These are phyloP conservation scores for Ploettnerulaceae sp. DNA, from an alignment of 2,329 filamentous ascomycete genomes.

Conservation along the genomic window DNA sequence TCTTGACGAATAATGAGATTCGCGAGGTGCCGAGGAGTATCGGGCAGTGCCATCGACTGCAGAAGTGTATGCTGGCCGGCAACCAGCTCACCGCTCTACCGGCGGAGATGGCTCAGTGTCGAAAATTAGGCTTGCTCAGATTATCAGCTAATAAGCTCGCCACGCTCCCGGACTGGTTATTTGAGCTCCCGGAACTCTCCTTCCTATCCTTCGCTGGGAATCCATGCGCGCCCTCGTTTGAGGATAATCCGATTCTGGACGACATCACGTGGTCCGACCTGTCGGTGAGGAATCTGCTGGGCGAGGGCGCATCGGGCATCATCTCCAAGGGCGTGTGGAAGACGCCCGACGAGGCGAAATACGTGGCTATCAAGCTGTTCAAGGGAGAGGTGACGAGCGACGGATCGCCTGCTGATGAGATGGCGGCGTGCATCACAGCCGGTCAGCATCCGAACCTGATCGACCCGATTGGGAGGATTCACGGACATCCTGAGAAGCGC, in stretches of 20 bases:
- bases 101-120: slow-evolving; percentile 40
- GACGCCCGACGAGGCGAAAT: slow-evolving; percentile 28
- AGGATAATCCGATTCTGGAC: slow-evolving; percentile 32
- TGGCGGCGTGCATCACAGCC: slow-evolving; percentile 43
- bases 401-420: slow-evolving; percentile 45
- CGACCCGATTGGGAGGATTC: slow-evolving; percentile 41
- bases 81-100: slow-evolving; percentile 41
- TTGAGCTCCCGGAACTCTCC: slow-evolving; percentile 41
- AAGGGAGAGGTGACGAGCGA: slow-evolving; percentile 44
- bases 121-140: slow-evolving; percentile 41
- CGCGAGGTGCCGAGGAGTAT: slow-evolving; percentile 38
- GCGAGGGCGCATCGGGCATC: slow-evolving; percentile 43
- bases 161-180: slow-evolving; percentile 41
- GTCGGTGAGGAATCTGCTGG: slow-evolving; percentile 38
- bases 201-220: slow-evolving; percentile 46
- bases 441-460: slow-evolving; percentile 44
- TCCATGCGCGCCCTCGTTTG: slow-evolving; percentile 36
- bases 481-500: slow-evolving; percentile 37
- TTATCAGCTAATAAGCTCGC: slow-evolving; percentile 41
- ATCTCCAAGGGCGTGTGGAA: slow-evolving; percentile 41
- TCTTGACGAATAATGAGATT: slow-evolving; percentile 44
- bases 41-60: slow-evolving; percentile 39
- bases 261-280: slow-evolving; percentile 40
- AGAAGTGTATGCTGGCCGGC: slow-evolving; percentile 47
- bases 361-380: slow-evolving; percentile 47